These are phyloP conservation scores for Ceratocystis ficicola DNA, from an alignment of 2,329 filamentous ascomycete genomes.

Conservation along the genomic window DNA sequence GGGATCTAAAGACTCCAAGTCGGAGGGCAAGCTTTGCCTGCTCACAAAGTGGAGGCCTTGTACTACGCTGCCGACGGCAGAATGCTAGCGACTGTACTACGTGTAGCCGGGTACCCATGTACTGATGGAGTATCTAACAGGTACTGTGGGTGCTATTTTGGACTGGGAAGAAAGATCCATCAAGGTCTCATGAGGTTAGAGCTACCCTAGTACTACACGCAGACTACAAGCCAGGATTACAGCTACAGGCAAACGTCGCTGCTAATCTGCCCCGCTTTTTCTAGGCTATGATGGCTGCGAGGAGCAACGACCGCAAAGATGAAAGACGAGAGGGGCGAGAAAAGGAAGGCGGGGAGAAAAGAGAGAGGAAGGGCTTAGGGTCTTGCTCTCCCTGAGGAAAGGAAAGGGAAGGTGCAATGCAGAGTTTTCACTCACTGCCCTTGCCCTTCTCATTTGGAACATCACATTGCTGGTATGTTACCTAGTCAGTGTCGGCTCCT, in stretches of 20 bases:
- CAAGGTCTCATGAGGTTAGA: not conserved
- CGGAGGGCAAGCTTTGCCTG: not conserved
- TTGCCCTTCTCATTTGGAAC: too few species aligned
- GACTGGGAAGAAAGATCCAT: not conserved
- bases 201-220: not conserved
- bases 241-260: too few species aligned
- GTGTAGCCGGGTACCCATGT: not conserved
- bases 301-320: too few species aligned
- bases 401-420: too few species aligned
- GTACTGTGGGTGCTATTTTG: not conserved
- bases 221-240: not conserved
- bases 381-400: not conserved
- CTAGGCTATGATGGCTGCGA: too few species aligned
- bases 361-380: not conserved
- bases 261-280: too few species aligned
- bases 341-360: not conserved
- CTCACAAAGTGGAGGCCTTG: not conserved
- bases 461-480: too few species aligned
- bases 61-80: conserved; percentile 4
- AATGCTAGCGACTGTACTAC: not conserved
- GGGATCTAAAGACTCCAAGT: not conserved
- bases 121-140: not conserved
- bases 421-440: too few species aligned
- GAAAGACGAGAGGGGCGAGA: not conserved
- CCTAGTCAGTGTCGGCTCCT: too few species aligned